Percentiles rank a stretch among this genome's conserved stretches.
phyloP scores from a whole-genome alignment of 2,329 filamentous ascomycete genomes.

The Penicillium brevicompactum region DNA sequence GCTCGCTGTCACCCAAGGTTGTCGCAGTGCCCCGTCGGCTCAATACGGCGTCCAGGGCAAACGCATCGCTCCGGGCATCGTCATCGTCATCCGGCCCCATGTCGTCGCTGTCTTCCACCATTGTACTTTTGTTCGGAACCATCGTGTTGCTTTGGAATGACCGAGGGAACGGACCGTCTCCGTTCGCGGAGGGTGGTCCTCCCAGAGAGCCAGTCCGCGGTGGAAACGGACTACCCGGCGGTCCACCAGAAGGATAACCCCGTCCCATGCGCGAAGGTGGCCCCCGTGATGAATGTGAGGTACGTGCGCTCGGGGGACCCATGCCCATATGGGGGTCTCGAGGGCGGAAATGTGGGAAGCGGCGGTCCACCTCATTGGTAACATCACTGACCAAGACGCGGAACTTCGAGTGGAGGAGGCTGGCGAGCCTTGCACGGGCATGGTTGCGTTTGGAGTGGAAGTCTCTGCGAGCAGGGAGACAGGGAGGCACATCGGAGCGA shows the following conservation, averaged over 20 bases:
- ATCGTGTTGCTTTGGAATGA: slow-evolving; percentile 95
- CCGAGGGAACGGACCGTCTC: slow-evolving; percentile 77
- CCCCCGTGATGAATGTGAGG: slow-evolving; percentile 46
- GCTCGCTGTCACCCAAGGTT: slow-evolving; percentile 60
- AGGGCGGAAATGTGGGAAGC: slow-evolving; percentile 78
- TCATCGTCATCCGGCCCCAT: slow-evolving; percentile 58
- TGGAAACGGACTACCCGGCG: slow-evolving; percentile 41
- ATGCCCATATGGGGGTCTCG: slow-evolving; percentile 56
- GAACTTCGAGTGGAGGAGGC: slow-evolving; percentile 82
- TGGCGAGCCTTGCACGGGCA: slow-evolving; percentile 91
- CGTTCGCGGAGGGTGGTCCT: slow-evolving; percentile 52
- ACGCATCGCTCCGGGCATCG: slow-evolving; percentile 63
- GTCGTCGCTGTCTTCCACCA: slow-evolving; percentile 94
- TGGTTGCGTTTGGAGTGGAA: slow-evolving; percentile 98
- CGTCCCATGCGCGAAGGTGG: slow-evolving; percentile 36
- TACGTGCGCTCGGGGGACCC: slow-evolving; percentile 34
- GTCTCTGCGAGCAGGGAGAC: slow-evolving; percentile 77
- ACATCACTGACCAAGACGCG: slow-evolving; percentile 93
- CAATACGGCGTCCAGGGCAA: slow-evolving; percentile 59
- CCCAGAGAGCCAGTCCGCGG: slow-evolving; percentile 45
- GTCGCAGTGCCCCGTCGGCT: slow-evolving; percentile 53
- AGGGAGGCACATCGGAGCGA: slow-evolving; percentile 61
- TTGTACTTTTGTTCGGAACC: slow-evolving; percentile 94
- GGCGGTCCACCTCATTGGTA: slow-evolving; percentile 88
- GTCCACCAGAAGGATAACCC: slow-evolving; percentile 41